phyloP scores from a whole-genome alignment of 2,329 filamentous ascomycete genomes.

The Aureobasidium leucospermi region DNA sequence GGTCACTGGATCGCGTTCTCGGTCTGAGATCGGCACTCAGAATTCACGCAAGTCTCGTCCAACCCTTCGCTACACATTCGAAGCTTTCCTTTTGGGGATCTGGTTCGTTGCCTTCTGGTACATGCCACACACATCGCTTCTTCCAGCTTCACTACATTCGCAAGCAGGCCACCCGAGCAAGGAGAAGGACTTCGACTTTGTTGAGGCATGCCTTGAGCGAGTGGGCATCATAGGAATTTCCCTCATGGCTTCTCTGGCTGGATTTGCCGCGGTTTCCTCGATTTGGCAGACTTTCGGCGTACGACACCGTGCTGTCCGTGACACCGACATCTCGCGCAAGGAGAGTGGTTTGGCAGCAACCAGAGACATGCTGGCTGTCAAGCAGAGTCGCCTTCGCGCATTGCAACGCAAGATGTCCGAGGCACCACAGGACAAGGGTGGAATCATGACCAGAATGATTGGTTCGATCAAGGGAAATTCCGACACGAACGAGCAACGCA shows the following conservation, averaged over 20 bases:
- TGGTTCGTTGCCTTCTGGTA: slow-evolving; percentile 75
- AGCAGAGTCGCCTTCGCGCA: slow-evolving; percentile 63
- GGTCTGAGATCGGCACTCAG: background rate
- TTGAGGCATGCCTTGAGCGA: slow-evolving; percentile 52
- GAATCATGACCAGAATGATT: slow-evolving; percentile 67
- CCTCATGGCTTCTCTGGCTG: slow-evolving; percentile 79
- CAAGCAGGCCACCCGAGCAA: slow-evolving; percentile 18
- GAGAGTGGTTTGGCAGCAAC: slow-evolving; percentile 72
- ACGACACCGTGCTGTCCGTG: slow-evolving; percentile 51
- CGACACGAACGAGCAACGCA: slow-evolving; percentile 45
- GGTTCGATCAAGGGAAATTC: slow-evolving; percentile 60
- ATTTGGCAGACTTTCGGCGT: slow-evolving; percentile 77
- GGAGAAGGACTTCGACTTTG: slow-evolving; percentile 38
- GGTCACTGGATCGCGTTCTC: slow-evolving; percentile 28
- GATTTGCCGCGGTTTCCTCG: slow-evolving; percentile 80
- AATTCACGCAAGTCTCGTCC: slow-evolving; percentile 4
- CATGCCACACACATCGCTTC: slow-evolving; percentile 30
- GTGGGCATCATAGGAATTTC: slow-evolving; percentile 81
- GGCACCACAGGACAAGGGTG: slow-evolving; percentile 31
- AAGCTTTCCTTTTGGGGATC: slow-evolving; percentile 52
- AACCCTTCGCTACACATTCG: slow-evolving; percentile 33
- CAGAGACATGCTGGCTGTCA: slow-evolving; percentile 68
- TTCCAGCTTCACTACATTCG: slow-evolving; percentile 32
- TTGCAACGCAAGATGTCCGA: slow-evolving; percentile 58
- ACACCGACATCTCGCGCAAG: slow-evolving; percentile 68